Percentiles rank a stretch among this genome's conserved stretches.
These are phyloP conservation scores for Trifolium fragiferum DNA, from an alignment of 306 rosid species.

Conservation along the genomic window DNA sequence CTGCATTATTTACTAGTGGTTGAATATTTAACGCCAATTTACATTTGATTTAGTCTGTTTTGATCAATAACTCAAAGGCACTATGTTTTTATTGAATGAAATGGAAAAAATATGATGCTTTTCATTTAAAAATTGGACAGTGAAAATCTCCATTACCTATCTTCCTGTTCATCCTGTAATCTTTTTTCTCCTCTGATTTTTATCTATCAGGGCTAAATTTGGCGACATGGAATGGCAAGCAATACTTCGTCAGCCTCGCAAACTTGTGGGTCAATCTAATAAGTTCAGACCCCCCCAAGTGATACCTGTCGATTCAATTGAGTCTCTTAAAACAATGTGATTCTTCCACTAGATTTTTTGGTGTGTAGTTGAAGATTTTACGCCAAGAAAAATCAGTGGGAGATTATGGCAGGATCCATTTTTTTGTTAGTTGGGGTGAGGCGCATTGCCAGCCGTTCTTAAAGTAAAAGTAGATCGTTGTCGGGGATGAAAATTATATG, in stretches of 20 bases:
- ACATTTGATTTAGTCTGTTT: constrained; percentile 17
- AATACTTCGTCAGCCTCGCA: constrained; percentile 67
- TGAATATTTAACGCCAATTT: constrained; percentile 20
- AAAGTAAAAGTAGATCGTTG: constrained; percentile 1
- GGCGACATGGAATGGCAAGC: constrained; percentile 77
- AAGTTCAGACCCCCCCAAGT: constrained; percentile 63
- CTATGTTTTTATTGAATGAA: constrained; percentile 23
- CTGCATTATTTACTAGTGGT: constrained; percentile 1
- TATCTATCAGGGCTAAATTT: constrained; percentile 67
- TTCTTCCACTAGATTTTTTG: constrained; percentile 24
- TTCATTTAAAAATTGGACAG: background rate
- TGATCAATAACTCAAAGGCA: constrained; percentile 12
- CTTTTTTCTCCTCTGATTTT: constrained; percentile 26
- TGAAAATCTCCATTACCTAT: constrained; percentile 19
- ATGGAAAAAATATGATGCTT: constrained; percentile 16
- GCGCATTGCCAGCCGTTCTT: constrained; percentile 25
- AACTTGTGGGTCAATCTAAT: constrained; percentile 87
- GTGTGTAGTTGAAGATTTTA: constrained; percentile 4
- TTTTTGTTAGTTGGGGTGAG: constrained; percentile 35
- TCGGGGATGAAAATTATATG: constrained; percentile 26
- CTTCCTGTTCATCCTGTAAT: constrained; percentile 22
- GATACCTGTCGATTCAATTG: constrained; percentile 35
- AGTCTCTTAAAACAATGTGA: constrained; percentile 40
- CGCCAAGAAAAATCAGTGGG: constrained; percentile 11
- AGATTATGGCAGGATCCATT: constrained; percentile 34